Evolutionary conservation across 768 basidiomycete species (phyloP).

Genomic region (Agaricus subrufescens): DNA sequence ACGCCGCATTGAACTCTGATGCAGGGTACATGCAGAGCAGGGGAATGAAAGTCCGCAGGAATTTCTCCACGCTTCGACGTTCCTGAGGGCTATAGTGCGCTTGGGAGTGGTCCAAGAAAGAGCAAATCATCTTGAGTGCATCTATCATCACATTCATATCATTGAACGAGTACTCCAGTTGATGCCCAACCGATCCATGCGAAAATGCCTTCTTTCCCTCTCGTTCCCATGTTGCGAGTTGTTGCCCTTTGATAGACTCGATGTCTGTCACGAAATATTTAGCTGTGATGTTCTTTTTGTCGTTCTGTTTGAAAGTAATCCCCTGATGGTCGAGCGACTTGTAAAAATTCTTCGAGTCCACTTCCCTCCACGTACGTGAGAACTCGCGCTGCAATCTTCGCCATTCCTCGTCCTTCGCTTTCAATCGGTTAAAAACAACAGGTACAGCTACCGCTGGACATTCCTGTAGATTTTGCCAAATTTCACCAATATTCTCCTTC

Average conservation of each 20-base stretch:
- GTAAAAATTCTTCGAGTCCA: slow-evolving; percentile 97
- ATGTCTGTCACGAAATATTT: slow-evolving; percentile 82
- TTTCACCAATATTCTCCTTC: slow-evolving; percentile 66
- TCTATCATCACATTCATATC: slow-evolving; percentile 84
- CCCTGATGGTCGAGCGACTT: slow-evolving; percentile 97
- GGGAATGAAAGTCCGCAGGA: slow-evolving; percentile 82
- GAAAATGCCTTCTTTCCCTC: slow-evolving; percentile 33
- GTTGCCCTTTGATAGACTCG: slow-evolving; percentile 60
- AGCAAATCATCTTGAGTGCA: slow-evolving; percentile 83
- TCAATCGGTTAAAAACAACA: slow-evolving; percentile 83
- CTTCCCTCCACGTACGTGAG: slow-evolving; percentile 95
- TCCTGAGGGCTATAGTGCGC: slow-evolving; percentile 71
- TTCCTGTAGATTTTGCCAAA: slow-evolving; percentile 86
- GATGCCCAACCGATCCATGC: slow-evolving; percentile 51
- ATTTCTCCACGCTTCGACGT: slow-evolving; percentile 78
- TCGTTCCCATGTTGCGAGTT: slow-evolving; percentile 37
- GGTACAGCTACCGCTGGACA: slow-evolving; percentile 88
- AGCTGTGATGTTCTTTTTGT: slow-evolving; percentile 88
- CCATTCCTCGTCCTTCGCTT: slow-evolving; percentile 97
- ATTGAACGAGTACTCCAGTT: slow-evolving; percentile 74
- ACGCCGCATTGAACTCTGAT: slow-evolving; percentile 63
- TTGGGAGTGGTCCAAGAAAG: slow-evolving; percentile 86
- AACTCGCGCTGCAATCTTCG: slow-evolving; percentile 90
- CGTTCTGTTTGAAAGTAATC: slow-evolving; percentile 89
- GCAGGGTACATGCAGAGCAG: slow-evolving; percentile 67